Conservation (phyloP, 129 eudicot genomes). For the Lactuca saligna region DNA sequence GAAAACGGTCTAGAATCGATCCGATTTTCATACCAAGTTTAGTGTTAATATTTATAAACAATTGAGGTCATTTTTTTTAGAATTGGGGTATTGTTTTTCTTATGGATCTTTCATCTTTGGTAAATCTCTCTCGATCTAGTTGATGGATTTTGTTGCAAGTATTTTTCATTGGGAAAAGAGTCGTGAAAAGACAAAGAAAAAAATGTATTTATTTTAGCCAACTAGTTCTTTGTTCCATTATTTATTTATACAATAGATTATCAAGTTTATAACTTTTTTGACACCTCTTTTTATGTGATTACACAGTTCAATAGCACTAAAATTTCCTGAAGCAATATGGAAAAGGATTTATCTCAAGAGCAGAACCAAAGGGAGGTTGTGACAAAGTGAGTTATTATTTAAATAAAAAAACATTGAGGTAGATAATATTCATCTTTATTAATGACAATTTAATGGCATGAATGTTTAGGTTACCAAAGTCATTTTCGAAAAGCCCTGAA, state of each 20-base stretch:
- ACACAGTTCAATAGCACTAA: slow-evolving; percentile 13
- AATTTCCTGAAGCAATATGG: not conserved
- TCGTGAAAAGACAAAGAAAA: slow-evolving; percentile 25
- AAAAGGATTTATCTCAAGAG: slow-evolving; percentile 19
- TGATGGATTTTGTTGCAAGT: not conserved
- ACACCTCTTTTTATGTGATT: not conserved
- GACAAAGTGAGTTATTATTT: slow-evolving; percentile 38
- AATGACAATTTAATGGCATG: slow-evolving; percentile 8
- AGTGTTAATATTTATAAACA: not conserved
- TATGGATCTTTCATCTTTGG: slow-evolving; percentile 1
- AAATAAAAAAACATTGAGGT: not conserved
- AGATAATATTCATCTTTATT: not conserved
- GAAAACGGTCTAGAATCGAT: not conserved
- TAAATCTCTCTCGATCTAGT: not conserved
- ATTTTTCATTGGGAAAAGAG: not conserved
- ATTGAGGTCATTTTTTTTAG: not conserved
- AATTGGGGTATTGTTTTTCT: not conserved
- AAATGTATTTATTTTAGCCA: slow-evolving; percentile 24
- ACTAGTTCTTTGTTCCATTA: not conserved
- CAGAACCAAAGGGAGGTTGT: slow-evolving; percentile 29
- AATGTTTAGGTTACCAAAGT: slow-evolving; percentile 25
- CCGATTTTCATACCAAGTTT: not conserved
- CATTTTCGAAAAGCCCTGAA: slow-evolving; percentile 29
- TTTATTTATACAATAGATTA: not conserved
- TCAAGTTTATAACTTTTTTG: slow-evolving; percentile 1